Base-by-base conservation (phyloP, 306 rosid species). In the Hippophae tibetana region DNA sequence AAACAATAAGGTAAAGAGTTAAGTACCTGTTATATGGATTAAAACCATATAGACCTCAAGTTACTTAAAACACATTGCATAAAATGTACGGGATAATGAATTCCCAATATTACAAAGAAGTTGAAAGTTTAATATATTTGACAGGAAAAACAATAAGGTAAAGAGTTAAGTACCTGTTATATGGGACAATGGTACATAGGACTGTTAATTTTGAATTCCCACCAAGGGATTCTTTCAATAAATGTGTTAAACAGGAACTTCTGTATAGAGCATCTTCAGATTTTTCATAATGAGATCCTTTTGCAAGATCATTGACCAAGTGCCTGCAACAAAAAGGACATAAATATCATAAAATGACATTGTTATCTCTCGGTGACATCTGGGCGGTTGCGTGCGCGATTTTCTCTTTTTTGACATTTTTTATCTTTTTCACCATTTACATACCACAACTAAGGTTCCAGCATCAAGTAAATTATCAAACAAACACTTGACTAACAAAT, bases 191-290 rank as follows among this genome's bases (percentile, higher is more conserved):
- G 53, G 95, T 86, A 58, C 97, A 93, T 43, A 88, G 79, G 49
- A 93, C 82, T 42, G 88, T 86, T 66, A 93, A 87, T 76, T 76
- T 93, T 54, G 94, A 82, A 79, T 88, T 93, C 70, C 97, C 97
- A 52, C 97, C 99, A 47, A 93, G 76, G 46, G 95, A 78, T 66
- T 88, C 99, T 56, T 68, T 73, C 53, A 92, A 66, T 68, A 92
- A 67, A 58, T 76, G 81, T 5, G 96, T 82, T 82, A 92, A 86
- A 73, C 90, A 92, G 54, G 88, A 88, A 52, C 70, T 69, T 69
- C 62, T 69, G 63, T 63, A 80, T 12, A 81, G 70, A 52, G 56
- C 63, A 62, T 74, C 86, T 72, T 73, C 85, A 56, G 67, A 65
- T 60, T 79, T 77, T 68, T 75, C 87, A 26, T 68, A 66, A 46